Evolutionary conservation across 2,329 filamentous ascomycete species (phyloP).

Genomic region (Aureobasidium musti): DNA sequence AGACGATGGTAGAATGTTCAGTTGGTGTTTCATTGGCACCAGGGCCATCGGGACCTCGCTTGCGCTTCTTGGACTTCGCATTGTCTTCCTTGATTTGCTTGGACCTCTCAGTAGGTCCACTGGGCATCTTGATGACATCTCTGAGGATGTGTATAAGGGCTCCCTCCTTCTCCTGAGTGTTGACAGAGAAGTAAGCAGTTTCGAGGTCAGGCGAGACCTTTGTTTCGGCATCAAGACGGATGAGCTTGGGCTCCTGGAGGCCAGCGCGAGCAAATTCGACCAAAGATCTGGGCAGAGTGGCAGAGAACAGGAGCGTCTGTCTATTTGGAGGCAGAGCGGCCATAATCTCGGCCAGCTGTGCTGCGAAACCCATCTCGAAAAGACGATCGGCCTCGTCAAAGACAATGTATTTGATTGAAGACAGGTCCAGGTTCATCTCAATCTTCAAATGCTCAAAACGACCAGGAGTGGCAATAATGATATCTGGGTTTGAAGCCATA

Average conservation of each 20-base stretch:
- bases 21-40: conserved; percentile 71
- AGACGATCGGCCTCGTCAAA: conserved; percentile 97
- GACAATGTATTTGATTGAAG: conserved; percentile 88
- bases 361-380: conserved; percentile 98
- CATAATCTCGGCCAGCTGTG: conserved; percentile 89
- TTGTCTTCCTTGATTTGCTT: conserved; percentile 50
- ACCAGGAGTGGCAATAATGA: conserved; percentile 85
- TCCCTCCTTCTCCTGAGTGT: conserved; percentile 90
- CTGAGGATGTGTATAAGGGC: conserved; percentile 85
- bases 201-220: conserved; percentile 97
- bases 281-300: conserved; percentile 87
- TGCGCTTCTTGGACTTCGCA: conserved; percentile 67
- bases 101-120: conserved; percentile 60
- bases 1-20: conserved; percentile 90
- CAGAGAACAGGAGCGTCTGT: conserved; percentile 93
- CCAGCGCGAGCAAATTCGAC: conserved; percentile 96
- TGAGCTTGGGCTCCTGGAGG: conserved; percentile 84
- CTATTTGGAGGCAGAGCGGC: conserved; percentile 79
- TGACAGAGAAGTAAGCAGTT: conserved; percentile 91
- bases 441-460: conserved; percentile 96
- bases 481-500: conserved; percentile 94
- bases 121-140: conserved; percentile 89
- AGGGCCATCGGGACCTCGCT: conserved; percentile 55
- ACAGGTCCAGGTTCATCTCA: conserved; percentile 91
- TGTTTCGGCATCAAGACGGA: conserved; percentile 88